Evolutionary conservation across 2,329 filamentous ascomycete genomes (phyloP).

Genomic region (Cladosporium sp.): DNA sequence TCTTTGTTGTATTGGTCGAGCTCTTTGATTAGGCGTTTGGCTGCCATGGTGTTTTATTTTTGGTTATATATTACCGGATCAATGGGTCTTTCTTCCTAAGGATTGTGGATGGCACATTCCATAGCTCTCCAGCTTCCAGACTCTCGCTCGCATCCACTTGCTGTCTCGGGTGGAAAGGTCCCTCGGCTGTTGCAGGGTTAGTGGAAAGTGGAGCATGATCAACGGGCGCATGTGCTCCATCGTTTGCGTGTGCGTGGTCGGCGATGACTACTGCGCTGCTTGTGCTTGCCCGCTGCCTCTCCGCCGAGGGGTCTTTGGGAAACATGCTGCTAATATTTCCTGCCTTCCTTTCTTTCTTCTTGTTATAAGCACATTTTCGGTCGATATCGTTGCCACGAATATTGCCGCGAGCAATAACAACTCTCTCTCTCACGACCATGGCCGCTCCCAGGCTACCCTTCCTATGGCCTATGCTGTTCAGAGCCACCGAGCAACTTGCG

Average conservation of each 20-base stretch:
- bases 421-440: slow-evolving; percentile 4
- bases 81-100: background rate
- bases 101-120: background rate
- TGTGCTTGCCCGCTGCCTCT: background rate
- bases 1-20: slow-evolving; percentile 59
- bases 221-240: background rate
- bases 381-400: background rate
- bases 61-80: background rate
- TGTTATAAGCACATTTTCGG: background rate
- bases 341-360: background rate
- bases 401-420: background rate
- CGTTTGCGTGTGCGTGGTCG: background rate
- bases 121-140: background rate
- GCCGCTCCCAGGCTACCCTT: slow-evolving; percentile 51
- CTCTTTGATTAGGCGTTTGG: slow-evolving; percentile 64
- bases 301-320: slow-evolving; percentile 7
- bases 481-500: slow-evolving; percentile 33
- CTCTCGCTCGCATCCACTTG: background rate
- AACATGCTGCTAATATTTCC: slow-evolving; percentile 7
- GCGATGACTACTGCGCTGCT: background rate
- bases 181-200: slow-evolving; percentile 17
- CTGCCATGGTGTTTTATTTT: slow-evolving; percentile 34
- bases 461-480: slow-evolving; percentile 50
- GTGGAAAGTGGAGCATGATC: background rate
- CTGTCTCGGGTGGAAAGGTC: background rate